Percentiles rank a stretch among this genome's conserved stretches.
These are phyloP conservation scores for Anthoceros angustus DNA, from an alignment of 225 moss, liverwort and hornwort species.

Conservation along the genomic window DNA sequence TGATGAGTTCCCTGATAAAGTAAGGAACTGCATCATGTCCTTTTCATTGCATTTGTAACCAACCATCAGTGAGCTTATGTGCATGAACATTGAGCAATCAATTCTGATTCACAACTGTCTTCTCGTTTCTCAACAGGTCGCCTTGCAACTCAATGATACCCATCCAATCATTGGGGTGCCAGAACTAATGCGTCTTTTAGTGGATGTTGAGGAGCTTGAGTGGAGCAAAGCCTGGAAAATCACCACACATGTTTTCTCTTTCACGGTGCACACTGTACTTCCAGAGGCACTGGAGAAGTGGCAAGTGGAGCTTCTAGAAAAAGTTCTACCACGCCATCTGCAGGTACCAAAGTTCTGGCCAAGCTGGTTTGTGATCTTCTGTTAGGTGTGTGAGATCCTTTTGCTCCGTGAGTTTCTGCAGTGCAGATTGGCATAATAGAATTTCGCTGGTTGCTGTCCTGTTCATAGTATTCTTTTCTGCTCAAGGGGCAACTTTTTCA, in stretches of 20 bases:
- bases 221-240: background rate
- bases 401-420: too few species aligned
- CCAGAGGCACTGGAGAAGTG: constrained; percentile 4
- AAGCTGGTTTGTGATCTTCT: background rate
- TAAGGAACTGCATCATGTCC: constrained; percentile 1
- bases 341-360: background rate
- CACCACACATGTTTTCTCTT: background rate
- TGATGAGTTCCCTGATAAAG: constrained; percentile 63
- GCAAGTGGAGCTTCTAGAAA: background rate
- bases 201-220: background rate
- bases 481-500: too few species aligned
- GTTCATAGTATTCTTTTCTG: too few species aligned
- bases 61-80: too few species aligned
- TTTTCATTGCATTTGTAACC: too few species aligned
- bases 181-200: background rate
- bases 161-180: background rate
- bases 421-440: constrained; percentile 2
- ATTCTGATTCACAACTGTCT: background rate
- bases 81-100: too few species aligned
- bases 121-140: background rate
- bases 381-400: background rate
- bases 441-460: too few species aligned
- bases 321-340: background rate
- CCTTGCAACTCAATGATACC: background rate
- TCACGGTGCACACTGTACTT: constrained; percentile 1